phyloP scores from a whole-genome alignment of 2,329 filamentous ascomycete species.

The Cladobotryum protrusum region DNA sequence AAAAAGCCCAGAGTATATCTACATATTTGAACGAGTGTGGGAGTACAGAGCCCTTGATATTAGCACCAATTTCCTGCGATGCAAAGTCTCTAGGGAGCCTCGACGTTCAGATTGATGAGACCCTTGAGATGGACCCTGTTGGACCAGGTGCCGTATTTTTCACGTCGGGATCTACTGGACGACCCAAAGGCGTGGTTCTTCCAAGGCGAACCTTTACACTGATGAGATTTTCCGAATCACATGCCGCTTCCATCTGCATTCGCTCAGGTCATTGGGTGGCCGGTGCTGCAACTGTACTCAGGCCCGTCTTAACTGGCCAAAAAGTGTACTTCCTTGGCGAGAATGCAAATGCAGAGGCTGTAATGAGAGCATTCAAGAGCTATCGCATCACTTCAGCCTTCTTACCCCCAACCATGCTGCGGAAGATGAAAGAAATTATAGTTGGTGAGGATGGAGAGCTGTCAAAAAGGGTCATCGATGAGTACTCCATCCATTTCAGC shows the following conservation, averaged over 20 bases:
- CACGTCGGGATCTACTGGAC: slow-evolving; percentile 42
- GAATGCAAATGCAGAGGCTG: background rate
- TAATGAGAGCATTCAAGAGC: slow-evolving; percentile 9
- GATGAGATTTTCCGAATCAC: background rate
- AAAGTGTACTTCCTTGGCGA: slow-evolving; percentile 8
- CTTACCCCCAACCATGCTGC: slow-evolving; percentile 10
- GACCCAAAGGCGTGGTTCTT: slow-evolving; percentile 56
- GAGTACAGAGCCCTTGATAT: background rate
- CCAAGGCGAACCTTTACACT: slow-evolving; percentile 2
- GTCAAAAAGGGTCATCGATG: background rate
- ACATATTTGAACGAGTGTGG: slow-evolving; percentile 14
- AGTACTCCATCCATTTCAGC: slow-evolving; percentile 1
- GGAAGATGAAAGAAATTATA: slow-evolving; percentile 8
- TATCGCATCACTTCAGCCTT: slow-evolving; percentile 8
- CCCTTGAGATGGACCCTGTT: background rate
- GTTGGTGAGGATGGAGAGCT: background rate
- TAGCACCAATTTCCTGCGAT: background rate
- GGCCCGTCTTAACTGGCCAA: slow-evolving; percentile 6
- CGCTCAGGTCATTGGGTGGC: slow-evolving; percentile 14
- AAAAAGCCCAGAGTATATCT: background rate
- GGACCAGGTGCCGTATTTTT: slow-evolving; percentile 41
- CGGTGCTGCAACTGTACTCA: slow-evolving; percentile 5
- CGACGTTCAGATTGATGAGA: slow-evolving; percentile 4
- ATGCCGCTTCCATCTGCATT: slow-evolving; percentile 5
- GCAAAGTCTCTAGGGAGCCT: background rate